Evolutionary conservation across 2,329 filamentous ascomycete species (phyloP), one percentile per base, ranked within the genome.

Genomic region (Coniochaeta sp.): DNA sequence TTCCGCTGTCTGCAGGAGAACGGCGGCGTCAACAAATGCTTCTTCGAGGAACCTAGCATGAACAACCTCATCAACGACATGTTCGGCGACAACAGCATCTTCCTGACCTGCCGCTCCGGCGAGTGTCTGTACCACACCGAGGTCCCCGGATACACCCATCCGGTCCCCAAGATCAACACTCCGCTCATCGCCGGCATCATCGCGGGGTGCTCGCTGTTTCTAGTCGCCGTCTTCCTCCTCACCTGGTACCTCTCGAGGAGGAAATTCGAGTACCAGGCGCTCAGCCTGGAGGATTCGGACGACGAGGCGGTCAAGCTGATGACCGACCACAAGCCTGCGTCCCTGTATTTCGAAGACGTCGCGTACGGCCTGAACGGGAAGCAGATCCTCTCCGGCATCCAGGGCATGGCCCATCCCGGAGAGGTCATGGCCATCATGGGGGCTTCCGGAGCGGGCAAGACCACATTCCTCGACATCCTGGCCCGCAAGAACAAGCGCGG

Each of bases 391-490:
- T 82, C 83, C 17, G 85, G 84, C 16, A 89, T 99, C 36, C 87
- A 89, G 65, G 95, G 95, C 55, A 87, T 91, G 47, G 93, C 93
- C n/a, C 89, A 89, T 66, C 92, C 93, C 2, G 96, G 96, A n/a
- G 92, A 99, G 72, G 85, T 98, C 8, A 91, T 93, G 65, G 95
- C 95, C 9, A 96, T 99, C 68, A 99, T 99, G 93, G 95, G 95
- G 60, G 93, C 95, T 8, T 99, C 95, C 0, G 95, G 95, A 32
- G 96, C 95, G 47, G 95, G 95, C 61, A 99, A 99, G 77, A 99
- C 95, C 0, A 96, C 92, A 0, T 98, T 99, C 73, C 79, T 99
- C 52, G 95, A 99, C 70, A 96, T 99, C 61, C 79, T 99, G 55
- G 95, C 95, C 9, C 87, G 93, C 64, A 99, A 98, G 80, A 98